Percentiles rank a stretch among this genome's conserved stretches.
These are phyloP conservation scores for Suillus alpinus DNA, from an alignment of 768 basidiomycete species.

Conservation along the genomic window DNA sequence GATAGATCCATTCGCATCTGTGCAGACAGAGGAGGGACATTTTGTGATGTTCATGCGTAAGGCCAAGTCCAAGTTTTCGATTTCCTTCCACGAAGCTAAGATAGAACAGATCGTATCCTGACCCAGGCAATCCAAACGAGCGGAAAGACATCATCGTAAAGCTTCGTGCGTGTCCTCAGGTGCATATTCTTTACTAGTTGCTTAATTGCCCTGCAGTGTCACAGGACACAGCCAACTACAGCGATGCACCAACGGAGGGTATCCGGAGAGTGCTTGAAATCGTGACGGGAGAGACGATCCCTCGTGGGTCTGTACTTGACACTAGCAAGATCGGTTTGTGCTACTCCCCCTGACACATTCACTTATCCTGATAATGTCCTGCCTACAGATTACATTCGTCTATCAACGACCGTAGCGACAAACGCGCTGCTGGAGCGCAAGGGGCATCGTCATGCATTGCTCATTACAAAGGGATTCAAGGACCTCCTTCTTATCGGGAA, in stretches of 20 bases:
- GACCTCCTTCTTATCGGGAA: slow-evolving; percentile 93
- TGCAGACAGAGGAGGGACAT: slow-evolving; percentile 89
- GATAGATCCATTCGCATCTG: slow-evolving; percentile 82
- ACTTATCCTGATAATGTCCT: not conserved
- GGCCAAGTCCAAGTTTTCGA: slow-evolving; percentile 20
- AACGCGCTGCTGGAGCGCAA: slow-evolving; percentile 95
- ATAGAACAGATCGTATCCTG: slow-evolving; percentile 62
- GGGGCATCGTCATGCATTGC: slow-evolving; percentile 85
- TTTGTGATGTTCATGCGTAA: slow-evolving; percentile 85
- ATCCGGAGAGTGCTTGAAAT: slow-evolving; percentile 83
- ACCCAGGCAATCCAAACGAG: slow-evolving; percentile 56
- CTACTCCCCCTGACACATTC: not conserved
- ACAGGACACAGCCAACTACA: slow-evolving; percentile 84
- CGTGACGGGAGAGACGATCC: slow-evolving; percentile 65
- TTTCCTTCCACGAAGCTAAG: not conserved
- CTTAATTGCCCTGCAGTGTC: slow-evolving; percentile 54
- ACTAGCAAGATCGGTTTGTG: slow-evolving; percentile 75
- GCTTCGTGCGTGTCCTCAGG: slow-evolving; percentile 51
- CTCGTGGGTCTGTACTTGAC: slow-evolving; percentile 61
- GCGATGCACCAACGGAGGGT: slow-evolving; percentile 92
- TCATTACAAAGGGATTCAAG: slow-evolving; percentile 90
- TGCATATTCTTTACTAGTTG: not conserved
- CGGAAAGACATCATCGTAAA: slow-evolving; percentile 88
- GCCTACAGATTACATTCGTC: slow-evolving; percentile 75
- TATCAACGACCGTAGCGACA: slow-evolving; percentile 94